phyloP scores from a whole-genome alignment of 1,139 yeast genomes.

The Hemisphaericaspora xylofermentans region DNA sequence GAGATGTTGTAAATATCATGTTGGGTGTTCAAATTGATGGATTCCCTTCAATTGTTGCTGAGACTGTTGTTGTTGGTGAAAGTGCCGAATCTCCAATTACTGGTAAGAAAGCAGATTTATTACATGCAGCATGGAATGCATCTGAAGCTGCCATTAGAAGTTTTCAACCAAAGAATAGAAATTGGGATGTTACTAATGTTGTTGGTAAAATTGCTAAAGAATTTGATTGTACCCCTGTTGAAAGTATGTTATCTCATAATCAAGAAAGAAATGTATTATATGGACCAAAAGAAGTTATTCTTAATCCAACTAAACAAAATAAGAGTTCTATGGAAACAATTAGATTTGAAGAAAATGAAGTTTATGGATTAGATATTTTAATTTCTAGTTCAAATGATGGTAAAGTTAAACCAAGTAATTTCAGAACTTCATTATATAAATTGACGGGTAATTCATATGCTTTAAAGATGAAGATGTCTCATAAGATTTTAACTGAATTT shows the following conservation, averaged over 20 bases:
- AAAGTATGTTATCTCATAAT: constrained; percentile 78
- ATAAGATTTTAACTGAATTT: constrained; percentile 65
- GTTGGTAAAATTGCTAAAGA: constrained; percentile 65
- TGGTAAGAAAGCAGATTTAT: constrained; percentile 65
- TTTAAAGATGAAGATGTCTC: constrained; percentile 72
- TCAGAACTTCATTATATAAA: constrained; percentile 71
- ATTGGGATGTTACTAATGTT: constrained; percentile 74
- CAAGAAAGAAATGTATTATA: constrained; percentile 68
- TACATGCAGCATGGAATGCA: constrained; percentile 74
- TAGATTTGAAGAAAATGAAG: constrained; percentile 75
- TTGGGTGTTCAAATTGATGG: constrained; percentile 82
- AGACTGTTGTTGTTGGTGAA: constrained; percentile 62
- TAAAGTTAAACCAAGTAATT: constrained; percentile 60
- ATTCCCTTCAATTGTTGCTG: constrained; percentile 69
- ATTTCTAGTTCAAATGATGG: constrained; percentile 69
- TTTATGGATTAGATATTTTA: constrained; percentile 73
- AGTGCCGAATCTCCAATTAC: constrained; percentile 41
- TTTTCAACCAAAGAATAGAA: constrained; percentile 66
- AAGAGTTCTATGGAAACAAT: constrained; percentile 61
- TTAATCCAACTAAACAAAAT: constrained; percentile 73
- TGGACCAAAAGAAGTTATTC: constrained; percentile 74
- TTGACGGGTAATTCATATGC: constrained; percentile 69
- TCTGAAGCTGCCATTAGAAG: constrained; percentile 78
- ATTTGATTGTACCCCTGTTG: constrained; percentile 62
- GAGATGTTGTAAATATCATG: constrained; percentile 73